phyloP scores from a whole-genome alignment of 83 land plant genomes.

The Diphasiastrum complanatum region DNA sequence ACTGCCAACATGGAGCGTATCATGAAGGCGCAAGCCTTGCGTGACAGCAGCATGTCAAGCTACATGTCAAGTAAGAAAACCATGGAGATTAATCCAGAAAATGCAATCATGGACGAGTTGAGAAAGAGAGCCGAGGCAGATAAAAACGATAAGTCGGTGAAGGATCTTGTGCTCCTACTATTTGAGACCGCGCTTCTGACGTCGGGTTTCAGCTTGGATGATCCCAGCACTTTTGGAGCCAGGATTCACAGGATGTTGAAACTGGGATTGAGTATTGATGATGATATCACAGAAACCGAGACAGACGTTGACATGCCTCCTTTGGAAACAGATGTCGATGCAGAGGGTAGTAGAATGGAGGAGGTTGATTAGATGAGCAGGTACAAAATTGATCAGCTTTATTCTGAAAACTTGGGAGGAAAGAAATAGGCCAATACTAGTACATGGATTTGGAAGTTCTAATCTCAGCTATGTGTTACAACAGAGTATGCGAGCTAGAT shows the following conservation, averaged over 20 bases:
- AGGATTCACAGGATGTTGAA: constrained; percentile 90
- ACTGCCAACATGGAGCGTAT: constrained; percentile 61
- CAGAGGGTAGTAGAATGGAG: constrained; percentile 89
- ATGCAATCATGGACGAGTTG: constrained; percentile 63
- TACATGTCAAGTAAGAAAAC: constrained; percentile 65
- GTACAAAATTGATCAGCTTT: no score
- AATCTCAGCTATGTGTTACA: no score
- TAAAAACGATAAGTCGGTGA: constrained; percentile 81
- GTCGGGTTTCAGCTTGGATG: constrained; percentile 82
- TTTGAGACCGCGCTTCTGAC: constrained; percentile 78
- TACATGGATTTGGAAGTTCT: no score
- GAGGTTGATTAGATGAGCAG: constrained; percentile 82
- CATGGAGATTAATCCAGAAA: constrained; percentile 58
- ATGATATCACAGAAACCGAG: constrained; percentile 37
- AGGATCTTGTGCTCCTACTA: constrained; percentile 72
- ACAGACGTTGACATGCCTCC: constrained; percentile 63
- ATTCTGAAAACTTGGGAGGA: no score
- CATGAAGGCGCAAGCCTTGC: constrained; percentile 54
- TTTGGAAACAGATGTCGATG: constrained; percentile 49
- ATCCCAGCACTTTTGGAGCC: constrained; percentile 71
- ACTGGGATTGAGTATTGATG: constrained; percentile 79
- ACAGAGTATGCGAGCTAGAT: no score
- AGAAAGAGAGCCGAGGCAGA: constrained; percentile 85
- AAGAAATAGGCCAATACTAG: no score
- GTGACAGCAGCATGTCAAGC: constrained; percentile 43